Base-by-base conservation (phyloP, 2,329 filamentous ascomycete species). In the Dactylellina sp. region DNA sequence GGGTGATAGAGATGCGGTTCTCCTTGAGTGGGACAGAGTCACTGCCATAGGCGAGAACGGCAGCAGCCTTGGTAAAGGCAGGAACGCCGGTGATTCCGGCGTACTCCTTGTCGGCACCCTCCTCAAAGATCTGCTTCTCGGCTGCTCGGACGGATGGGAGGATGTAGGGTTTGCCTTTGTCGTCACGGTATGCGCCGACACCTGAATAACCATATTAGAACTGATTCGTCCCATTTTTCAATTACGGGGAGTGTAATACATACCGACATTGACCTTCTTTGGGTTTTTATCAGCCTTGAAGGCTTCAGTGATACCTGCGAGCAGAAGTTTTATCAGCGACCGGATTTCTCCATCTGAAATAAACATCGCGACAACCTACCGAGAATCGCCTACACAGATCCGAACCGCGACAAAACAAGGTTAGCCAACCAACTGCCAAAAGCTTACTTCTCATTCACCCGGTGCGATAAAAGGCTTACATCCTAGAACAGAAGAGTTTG, bases 121-220 rank as follows among this genome's bases (percentile, higher is more conserved):
- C 93, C 83, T 97, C 93, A 81, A 90, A 90, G 82, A 89, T 91
- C 77, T 98, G 87, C 79, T 92, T 88, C 77, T 95, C 90, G 81
- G 98, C 93, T 78, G 95, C 95, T 94, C 98, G 81, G 59, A 77
- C 57, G 66, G 66, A 61, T 53, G 95, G 94, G 76, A 99, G 84
- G 75, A 99, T 89, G 95, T 95, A 99, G 1, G 95, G 95, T 85
- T 98, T 98, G 75, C 93, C 94, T 80, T 93, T 90, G 83, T 98
- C 86, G 80, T 97, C 95, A 81, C 95, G 87, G 83, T 99, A 99
- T 71, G 95, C 95, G 78, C 95, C 95, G 84, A 98, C 89, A 70
- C 88, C 88, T 88, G 37, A 50, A 40, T 40, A 40, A 28, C 50
- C 52, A 65, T 22, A 65, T 66, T 39, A 66, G 55, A 6, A 40